Base-by-base conservation (phyloP, 169 alveolate species). In the Eimeria praecox region DNA sequence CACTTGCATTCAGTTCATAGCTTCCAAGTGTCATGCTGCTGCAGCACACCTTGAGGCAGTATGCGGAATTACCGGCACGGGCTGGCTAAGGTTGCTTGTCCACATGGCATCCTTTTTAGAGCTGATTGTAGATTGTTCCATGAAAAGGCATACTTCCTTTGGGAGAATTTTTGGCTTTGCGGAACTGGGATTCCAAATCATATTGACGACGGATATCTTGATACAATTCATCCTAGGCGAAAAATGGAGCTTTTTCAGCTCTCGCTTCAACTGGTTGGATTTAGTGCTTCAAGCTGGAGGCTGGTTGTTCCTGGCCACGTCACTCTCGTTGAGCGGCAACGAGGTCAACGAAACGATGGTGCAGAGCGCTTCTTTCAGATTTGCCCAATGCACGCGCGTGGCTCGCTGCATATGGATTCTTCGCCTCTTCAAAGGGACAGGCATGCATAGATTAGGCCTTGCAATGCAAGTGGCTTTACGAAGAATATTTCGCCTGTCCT, bases 391-490 rank as follows among this genome's bases (percentile, higher is more conserved):
- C 30, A 62, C 94, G 59, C 80, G 94, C 40, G 94, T 87, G n/a
- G 42, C 42, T 42, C 94, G 94, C n/a, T 62, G 94, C 42, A 40
- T 87, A 35, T 87, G 94, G 94, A 33, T 87, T 27, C 94, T 87
- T 18, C 83, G 94, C 64, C 94, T 87, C 4, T 87, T 54, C 62
- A 87, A 87, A 54, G 82, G 82, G 52, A 87, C 94, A 20, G 94
- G 94, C 16, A 87, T 59, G 83, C 94, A 87, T 30, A 62, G 94
- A 40, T 40, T 87, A 83, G 83, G 24, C 44, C 94, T 62, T 16
- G 94, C 94, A 27, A 24, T 87, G 94, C 94, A 59, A n/a, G 80
- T 62, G 83, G 94, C 94, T 44, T 33, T 71, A 49, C 80, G 82
- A 22, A 62, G 82, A 87, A 87, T 87, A 40, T 44, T 87, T 54